Conservation (phyloP, 2,329 filamentous ascomycete genomes). For the Colletotrichum australisinense region DNA sequence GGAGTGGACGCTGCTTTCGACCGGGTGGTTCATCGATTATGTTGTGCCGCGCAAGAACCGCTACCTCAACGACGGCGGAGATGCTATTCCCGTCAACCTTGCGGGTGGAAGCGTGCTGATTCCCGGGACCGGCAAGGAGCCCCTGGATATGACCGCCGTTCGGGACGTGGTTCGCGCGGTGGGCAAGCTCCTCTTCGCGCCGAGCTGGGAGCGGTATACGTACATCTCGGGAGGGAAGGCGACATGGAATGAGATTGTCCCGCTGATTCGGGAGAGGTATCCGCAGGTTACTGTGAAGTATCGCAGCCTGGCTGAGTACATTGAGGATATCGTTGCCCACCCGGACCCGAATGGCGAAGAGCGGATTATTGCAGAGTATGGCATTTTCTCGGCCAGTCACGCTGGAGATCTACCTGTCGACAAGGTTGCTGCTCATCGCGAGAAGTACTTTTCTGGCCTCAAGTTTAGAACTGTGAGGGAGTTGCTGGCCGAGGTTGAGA, state of each 20-base stretch:
- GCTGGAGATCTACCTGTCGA: conserved; percentile 20
- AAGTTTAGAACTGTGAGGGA: conserved; percentile 5
- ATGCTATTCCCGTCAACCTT: conserved; percentile 24
- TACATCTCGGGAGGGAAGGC: neutral
- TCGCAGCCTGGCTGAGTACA: conserved; percentile 16
- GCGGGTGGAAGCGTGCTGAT: conserved; percentile 5
- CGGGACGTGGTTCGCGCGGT: conserved; percentile 30
- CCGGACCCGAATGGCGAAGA: neutral
- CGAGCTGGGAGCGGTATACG: neutral
- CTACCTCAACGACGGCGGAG: conserved; percentile 24
- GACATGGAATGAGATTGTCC: neutral
- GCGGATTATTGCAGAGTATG: conserved; percentile 25
- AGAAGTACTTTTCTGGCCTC: conserved; percentile 21
- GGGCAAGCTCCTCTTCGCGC: conserved; percentile 2
- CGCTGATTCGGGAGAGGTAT: neutral
- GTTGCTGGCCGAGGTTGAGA: conserved; percentile 6
- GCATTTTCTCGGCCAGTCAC: conserved; percentile 23
- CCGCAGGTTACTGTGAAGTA: neutral
- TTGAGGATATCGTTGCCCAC: conserved; percentile 3
- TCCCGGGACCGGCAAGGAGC: conserved; percentile 19
- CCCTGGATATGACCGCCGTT: conserved; percentile 13
- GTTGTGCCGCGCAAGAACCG: conserved; percentile 28
- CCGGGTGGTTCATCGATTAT: conserved; percentile 35
- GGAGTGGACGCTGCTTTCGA: conserved; percentile 35
- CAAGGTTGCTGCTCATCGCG: conserved; percentile 28